Conservation (phyloP, 345 rosid species). For the Salix brachista region DNA sequence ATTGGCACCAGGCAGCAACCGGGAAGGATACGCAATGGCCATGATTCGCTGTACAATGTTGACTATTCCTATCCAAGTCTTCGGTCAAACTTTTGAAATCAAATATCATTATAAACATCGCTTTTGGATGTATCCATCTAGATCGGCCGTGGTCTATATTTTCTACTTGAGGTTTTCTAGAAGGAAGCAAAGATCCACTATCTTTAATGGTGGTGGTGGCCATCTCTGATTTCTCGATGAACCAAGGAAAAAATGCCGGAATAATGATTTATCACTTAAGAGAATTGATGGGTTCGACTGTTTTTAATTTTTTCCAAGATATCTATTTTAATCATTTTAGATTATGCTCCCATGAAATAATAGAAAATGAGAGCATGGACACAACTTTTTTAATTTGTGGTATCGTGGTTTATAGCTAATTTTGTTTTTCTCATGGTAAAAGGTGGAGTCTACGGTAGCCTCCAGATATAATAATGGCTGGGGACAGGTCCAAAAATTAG, state of each 20-base stretch:
- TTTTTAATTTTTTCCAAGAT: too few relatives aligned
- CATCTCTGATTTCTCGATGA: not conserved
- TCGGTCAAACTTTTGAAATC: not conserved
- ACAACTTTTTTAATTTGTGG: too few relatives aligned
- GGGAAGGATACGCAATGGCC: not conserved
- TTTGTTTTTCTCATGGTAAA: too few relatives aligned
- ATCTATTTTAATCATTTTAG: too few relatives aligned
- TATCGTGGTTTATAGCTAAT: too few relatives aligned
- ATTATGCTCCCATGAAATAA: too few relatives aligned
- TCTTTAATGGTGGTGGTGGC: not conserved
- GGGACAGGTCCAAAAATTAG: not conserved
- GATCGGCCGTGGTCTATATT: too few relatives aligned
- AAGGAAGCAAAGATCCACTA: not conserved
- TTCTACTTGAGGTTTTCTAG: not conserved
- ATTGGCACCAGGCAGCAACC: not conserved
- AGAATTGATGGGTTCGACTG: too few relatives aligned
- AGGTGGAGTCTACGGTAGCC: not conserved
- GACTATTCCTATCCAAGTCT: not conserved
- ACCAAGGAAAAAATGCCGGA: too few relatives aligned
- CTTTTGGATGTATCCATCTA: not conserved
- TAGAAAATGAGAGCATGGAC: too few relatives aligned
- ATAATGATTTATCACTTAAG: too few relatives aligned
- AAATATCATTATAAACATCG: not conserved
- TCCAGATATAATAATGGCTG: not conserved
- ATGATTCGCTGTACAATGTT: not conserved